Base-by-base conservation (phyloP, 768 basidiomycete genomes). In the Cyathus striatus region DNA sequence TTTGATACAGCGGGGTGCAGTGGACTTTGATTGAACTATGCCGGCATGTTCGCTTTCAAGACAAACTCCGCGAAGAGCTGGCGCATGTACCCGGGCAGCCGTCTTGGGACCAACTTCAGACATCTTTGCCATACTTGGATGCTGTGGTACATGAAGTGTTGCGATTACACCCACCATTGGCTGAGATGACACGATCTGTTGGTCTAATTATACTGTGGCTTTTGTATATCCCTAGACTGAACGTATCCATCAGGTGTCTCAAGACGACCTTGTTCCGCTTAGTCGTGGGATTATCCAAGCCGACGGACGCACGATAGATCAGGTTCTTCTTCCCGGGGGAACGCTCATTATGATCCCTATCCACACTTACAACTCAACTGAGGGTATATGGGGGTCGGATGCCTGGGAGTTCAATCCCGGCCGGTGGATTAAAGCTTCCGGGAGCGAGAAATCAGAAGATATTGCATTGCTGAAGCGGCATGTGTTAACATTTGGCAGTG, bases 401-500 rank as follows among this genome's bases (percentile, higher is more conserved):
- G 69, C 72, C 14, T 61, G 53, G 23, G 56, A 63, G 33, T 76
- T 75, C 51, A 56, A 58, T 3, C 75, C 73, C 1, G 63, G 65
- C 30, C 63, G 73, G 2, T 76, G 75, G 73, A 46, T 70, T 7
- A 52, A 63, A 5, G n/a, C n/a, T n/a, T n/a, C n/a, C n/a, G n/a
- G n/a, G n/a, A n/a, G n/a, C n/a, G n/a, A n/a, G n/a, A n/a, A n/a
- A n/a, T n/a, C n/a, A n/a, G 49, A 55, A 5, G 23, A 22, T 2
- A 9, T 30, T 30, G 43, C 46, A 2, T 20, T 35, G 12, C 66
- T 63, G 5, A 55, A 63, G 23, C 52, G 59, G 14, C 73, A 74
- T 30, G 42, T 74, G 1, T 56, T 70, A 42, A 68, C 69, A 2
- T 77, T 74, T 49, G 51, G 63, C 0, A 73, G 75, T 27, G 76